Base-by-base conservation (phyloP, 169 alveolate genomes). In the Neospora caninum region DNA sequence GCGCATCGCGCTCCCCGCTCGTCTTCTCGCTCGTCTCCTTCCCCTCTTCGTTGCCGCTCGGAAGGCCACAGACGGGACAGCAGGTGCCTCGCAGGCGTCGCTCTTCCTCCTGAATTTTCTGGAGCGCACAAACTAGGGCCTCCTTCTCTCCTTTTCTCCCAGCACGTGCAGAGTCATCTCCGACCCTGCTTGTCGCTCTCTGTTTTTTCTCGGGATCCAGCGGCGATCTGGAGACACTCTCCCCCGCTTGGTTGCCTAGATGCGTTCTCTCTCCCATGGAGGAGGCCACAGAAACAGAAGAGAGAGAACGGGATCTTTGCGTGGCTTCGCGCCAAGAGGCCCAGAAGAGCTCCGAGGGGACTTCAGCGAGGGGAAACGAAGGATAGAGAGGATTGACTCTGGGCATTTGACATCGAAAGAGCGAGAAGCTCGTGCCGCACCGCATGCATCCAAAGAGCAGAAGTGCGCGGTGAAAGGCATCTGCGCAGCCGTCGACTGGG, bases 381-480 rank as follows among this genome's bases (percentile, higher is more conserved):
- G 94, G 94, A 43, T 73, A 91, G 29, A 69, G 67, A 2, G 45
- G 49, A 29, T 91, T 91, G 36, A 42, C 88, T 29, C 89, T 0
- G 7, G 94, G 80, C 88, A 91, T 80, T 69, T 91, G 94, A n/a
- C 67, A 73, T n/a, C 88, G 83, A 45, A 91, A 36, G 88, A 82
- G 86, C n/a, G 78, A 64, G 89, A 78, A 73, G 45, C n/a, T 22
- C 38, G 45, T 18, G 58, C 94, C 89, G 80, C 94, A 91, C 1
- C 80, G 83, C 64, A 91, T 42, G 78, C 94, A 91, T 36, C 94
- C 82, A 53, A 91, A 91, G 25, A 91, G n/a, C 45, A 36, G 58
- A 36, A 91, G 88, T 18, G 88, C 42, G n/a, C 94, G 88, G 54
- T 91, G 94, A 36, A 91, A 91, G n/a, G 94, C 82, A 39, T 73